phyloP scores from a whole-genome alignment of 1,139 yeast genomes.

The Hyphopichia wangnamkhiaoensis region DNA sequence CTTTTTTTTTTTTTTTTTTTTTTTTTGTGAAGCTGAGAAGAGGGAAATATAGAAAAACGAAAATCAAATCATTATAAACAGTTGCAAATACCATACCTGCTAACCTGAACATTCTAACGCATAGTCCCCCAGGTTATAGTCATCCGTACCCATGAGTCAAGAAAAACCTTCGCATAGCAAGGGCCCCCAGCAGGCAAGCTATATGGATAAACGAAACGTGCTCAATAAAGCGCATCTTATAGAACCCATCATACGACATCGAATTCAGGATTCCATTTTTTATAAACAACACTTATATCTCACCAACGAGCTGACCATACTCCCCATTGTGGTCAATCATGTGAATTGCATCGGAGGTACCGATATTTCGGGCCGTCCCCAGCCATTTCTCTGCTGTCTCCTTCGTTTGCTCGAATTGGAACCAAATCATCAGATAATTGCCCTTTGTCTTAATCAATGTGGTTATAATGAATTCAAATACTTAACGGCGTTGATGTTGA shows the following conservation, averaged over 20 bases:
- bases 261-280: constrained; percentile 66
- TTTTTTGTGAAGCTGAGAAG: no score
- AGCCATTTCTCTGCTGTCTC: constrained; percentile 65
- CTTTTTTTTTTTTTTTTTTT: no score
- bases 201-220: constrained; percentile 26
- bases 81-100: no score
- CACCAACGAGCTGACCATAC: constrained; percentile 54
- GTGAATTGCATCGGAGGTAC: constrained; percentile 50
- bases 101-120: no score
- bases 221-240: constrained; percentile 55
- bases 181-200: constrained; percentile 20
- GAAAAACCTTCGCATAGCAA: no score
- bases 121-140: no score
- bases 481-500: constrained; percentile 58
- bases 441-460: constrained; percentile 50
- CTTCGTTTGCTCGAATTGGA: constrained; percentile 64
- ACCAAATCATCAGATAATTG: constrained; percentile 55
- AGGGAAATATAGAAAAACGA: no score
- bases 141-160: no score
- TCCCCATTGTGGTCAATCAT: constrained; percentile 36
- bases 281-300: constrained; percentile 66
- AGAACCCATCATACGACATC: constrained; percentile 68
- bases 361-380: constrained; percentile 51
- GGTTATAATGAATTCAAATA: constrained; percentile 59
- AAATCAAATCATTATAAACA: no score